Percentiles rank a stretch among this genome's conserved stretches.
phyloP scores from a whole-genome alignment of 192 early-diverging fungal species.

The Funneliformis geosporum region DNA sequence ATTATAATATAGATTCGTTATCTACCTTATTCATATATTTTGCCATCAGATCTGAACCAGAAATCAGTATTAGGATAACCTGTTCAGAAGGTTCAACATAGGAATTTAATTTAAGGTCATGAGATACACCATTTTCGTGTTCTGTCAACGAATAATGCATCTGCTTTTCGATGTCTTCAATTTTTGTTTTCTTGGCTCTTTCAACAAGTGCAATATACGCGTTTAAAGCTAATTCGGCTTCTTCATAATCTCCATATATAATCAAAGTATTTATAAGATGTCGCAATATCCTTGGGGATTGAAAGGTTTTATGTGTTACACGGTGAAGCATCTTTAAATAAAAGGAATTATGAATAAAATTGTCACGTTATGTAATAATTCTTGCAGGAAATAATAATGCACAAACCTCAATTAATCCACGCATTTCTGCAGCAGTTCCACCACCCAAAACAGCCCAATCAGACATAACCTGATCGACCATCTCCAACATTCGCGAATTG shows the following conservation, averaged over 20 bases:
- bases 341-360: background rate
- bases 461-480: constrained; percentile 61
- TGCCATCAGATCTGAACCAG: constrained; percentile 12
- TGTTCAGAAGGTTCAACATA: background rate
- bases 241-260: constrained; percentile 68
- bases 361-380: background rate
- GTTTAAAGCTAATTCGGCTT: constrained; percentile 68
- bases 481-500: constrained; percentile 58
- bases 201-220: constrained; percentile 63
- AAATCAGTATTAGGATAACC: constrained; percentile 5
- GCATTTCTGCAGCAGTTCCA: constrained; percentile 53
- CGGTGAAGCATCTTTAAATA: constrained; percentile 58
- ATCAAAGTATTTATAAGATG: constrained; percentile 63
- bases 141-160: background rate
- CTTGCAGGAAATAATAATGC: background rate
- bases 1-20: background rate
- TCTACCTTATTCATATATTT: constrained; percentile 28
- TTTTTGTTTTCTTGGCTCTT: constrained; percentile 20
- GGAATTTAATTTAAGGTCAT: background rate
- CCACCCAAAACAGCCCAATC: constrained; percentile 61
- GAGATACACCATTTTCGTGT: background rate
- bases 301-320: constrained; percentile 65
- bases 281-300: constrained; percentile 67
- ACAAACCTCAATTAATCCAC: constrained; percentile 55
- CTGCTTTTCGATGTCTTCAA: constrained; percentile 15